Base-by-base conservation (phyloP, 805 yeast species). In the Clavispora asparagi region DNA sequence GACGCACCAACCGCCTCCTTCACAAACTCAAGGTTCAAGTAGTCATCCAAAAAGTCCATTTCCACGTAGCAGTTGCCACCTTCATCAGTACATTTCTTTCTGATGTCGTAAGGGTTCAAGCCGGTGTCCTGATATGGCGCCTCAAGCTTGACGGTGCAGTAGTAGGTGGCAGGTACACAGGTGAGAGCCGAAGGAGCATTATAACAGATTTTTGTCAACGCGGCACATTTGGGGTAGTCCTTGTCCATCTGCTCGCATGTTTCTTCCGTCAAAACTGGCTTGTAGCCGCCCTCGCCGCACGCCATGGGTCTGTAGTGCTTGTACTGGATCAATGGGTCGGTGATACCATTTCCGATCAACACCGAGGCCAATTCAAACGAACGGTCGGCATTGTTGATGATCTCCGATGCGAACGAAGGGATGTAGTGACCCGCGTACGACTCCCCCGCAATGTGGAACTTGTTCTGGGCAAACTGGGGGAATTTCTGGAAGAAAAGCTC, bases 71-170 rank as follows among this genome's bases (percentile, higher is more conserved):
- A 82, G 51, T 74, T 63, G 14, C 77, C 73, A 27, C 74, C 77
- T 39, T 72, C 73, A 37, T 70, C 78, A 13, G 43, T 65, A 56
- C 85, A 80, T 56, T 59, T 56, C 52, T 63, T 70, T 62, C 87
- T 74, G 48, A 83, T 79, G 58, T 83, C 88, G 56, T 83, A 83
- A 23, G 80, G 82, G 56, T 83, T 83, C 55, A 77, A 73, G 6
- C 83, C 83, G 1, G 83, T 78, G 46, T 74, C 67, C 12, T 40
- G 33, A 48, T 63, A 69, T 11, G 72, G 71, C 13, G 57, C 57
- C 41, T 53, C 55, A 28, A 70, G 52, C 37, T 52, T 52, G 12
- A 28, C 30, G 41, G 60, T 66, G 53, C 75, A 71, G 48, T 60
- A 63, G 39, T 55, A 50, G 31, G 53, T 54, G 11, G 75, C 74